phyloP scores from a whole-genome alignment of 345 rosid genomes.

The Noccaea bulbosa region DNA sequence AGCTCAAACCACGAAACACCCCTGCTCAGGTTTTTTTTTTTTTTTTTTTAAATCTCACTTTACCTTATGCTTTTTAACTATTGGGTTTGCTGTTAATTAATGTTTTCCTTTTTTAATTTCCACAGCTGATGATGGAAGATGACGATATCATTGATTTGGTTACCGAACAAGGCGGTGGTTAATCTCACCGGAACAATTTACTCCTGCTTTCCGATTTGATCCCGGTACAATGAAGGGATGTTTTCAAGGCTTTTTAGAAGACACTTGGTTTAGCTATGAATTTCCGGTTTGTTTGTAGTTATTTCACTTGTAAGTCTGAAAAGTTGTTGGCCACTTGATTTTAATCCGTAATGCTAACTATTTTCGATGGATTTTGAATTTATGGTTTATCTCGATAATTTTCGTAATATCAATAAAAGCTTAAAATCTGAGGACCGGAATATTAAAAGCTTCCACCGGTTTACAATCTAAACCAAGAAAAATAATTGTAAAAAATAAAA shows the following conservation, averaged over 20 bases:
- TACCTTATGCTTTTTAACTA: not conserved
- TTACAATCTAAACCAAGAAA: constrained; percentile 13
- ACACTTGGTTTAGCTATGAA: not conserved
- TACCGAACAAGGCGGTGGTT: constrained; percentile 31
- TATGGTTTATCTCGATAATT: not conserved
- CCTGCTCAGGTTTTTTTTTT: constrained; percentile 52
- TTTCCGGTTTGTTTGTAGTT: constrained; percentile 2
- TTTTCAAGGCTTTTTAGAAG: not conserved
- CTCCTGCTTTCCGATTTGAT: constrained; percentile 6
- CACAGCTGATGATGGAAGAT: constrained; percentile 36
- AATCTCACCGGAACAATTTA: constrained; percentile 15
- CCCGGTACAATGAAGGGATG: not conserved
- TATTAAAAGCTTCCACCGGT: constrained; percentile 10
- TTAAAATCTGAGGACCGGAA: constrained; percentile 13
- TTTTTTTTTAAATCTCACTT: not conserved
- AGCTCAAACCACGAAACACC: constrained; percentile 51
- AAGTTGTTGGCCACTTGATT: constrained; percentile 5
- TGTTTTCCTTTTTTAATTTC: not conserved
- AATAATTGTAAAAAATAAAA: not conserved
- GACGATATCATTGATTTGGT: constrained; percentile 20
- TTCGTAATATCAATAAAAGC: too few relatives aligned
- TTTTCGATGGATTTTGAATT: not conserved
- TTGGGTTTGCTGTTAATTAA: not conserved
- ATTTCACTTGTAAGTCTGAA: constrained; percentile 16
- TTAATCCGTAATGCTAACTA: constrained; percentile 1